Base-by-base conservation (phyloP, 352 stramenopile genomes). In the Blastocystis sp. region DNA sequence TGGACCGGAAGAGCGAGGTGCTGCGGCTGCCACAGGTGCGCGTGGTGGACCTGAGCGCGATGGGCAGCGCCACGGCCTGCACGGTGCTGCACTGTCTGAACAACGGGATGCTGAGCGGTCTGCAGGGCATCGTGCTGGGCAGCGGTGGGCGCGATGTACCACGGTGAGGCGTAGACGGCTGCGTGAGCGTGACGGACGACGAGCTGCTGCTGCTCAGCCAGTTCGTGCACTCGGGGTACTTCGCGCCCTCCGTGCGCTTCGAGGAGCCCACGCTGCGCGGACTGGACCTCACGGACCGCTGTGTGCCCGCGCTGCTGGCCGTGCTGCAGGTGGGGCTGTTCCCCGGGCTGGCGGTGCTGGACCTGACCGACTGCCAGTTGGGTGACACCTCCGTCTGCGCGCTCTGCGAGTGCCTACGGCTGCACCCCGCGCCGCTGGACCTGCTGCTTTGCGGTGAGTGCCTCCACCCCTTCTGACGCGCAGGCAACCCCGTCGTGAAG, bases 401-500 rank as follows among this genome's bases (percentile, higher is more conserved):
- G 24, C 48, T 76, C n/a, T 34, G 66, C 48, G 38, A 76, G 21
- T 40, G 34, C 2, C 48, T 76, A 2, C 14, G 14, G 6, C 48
- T 57, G 6, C 48, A 57, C 48, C 6, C 6, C 6, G 10, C 21
- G 48, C 66, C 66, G 0, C 42, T 76, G 10, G 17, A n/a, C 59
- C 2, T 17, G n/a, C 6, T 45, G 1, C n/a, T 76, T 9, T 59
- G 28, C 21, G 19, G 42, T 10, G 14, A 28, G 1, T 17, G 48
- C 48, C 6, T 14, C 48, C 6, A 7, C 6, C 48, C 6, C 48
- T 14, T 57, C 48, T 57, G 6, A 57, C 48, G 48, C 42, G 0
- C 21, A n/a, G 66, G 66, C 42, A 76, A 76, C 28, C 66, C 66
- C 7, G 54, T 76, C 48, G 28, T n/a, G 34, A 76, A 76, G 48